Conservation (phyloP, 1,139 yeast species). For the Diutina scorzettiae region DNA sequence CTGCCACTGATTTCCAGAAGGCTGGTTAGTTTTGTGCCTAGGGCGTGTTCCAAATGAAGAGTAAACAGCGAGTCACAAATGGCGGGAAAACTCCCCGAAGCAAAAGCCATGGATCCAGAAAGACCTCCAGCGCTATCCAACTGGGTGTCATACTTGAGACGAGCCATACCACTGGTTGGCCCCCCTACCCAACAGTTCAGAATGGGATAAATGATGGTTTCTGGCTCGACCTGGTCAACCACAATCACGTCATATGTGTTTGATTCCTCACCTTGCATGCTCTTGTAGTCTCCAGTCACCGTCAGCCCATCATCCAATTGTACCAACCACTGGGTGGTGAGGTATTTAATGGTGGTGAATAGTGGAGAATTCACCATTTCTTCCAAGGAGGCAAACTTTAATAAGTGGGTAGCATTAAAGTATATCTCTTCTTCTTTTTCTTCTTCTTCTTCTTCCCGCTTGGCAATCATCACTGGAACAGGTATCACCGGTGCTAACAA, state of each 20-base stretch:
- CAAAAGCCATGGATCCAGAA: neutral
- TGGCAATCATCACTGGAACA: neutral
- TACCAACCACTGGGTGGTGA: neutral
- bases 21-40: neutral
- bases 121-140: neutral
- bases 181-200: neutral
- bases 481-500: neutral
- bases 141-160: neutral
- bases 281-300: neutral
- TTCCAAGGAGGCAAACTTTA: neutral
- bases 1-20: neutral
- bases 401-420: neutral
- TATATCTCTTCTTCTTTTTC: too few species aligned
- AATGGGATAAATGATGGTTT: neutral
- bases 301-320: neutral
- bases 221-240: neutral
- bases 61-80: neutral
- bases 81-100: neutral
- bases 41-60: slow-evolving; percentile 2
- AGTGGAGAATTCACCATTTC: neutral
- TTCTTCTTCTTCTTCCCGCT: neutral
- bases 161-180: neutral
- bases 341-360: neutral
- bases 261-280: neutral
- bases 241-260: neutral